Base-by-base conservation (phyloP, 2,329 filamentous ascomycete genomes). In the Cryphonectria naterciae region DNA sequence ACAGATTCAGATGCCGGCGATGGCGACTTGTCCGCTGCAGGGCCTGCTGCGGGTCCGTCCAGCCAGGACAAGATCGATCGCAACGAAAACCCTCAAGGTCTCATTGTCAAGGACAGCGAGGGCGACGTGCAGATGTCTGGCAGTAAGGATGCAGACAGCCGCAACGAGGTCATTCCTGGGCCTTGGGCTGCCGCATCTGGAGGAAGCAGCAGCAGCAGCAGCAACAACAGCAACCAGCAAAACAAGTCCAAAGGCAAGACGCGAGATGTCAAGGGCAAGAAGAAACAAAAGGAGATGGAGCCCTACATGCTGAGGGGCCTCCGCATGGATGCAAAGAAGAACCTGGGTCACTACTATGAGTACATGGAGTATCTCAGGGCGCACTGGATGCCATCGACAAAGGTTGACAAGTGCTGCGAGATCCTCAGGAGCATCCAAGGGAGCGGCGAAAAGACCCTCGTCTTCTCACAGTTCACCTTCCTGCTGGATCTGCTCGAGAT, bases 381-480 rank as follows among this genome's bases (percentile, higher is more conserved):
- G 77, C 86, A 88, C 39, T 97, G 90, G 87, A 81, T 91, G 70
- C 86, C 92, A 1, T 96, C 92, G 28, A 89, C 92, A 39, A 96
- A 95, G 80, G 89, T 93, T 41, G 87, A 89, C 32, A 90, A 91
- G 77, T 88, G 89, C 8, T 81, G 93, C 69, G 88, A 92, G 68
- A 84, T 95, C 8, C 81, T 95, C 17, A 78, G 82, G 15, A 78
- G 82, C 19, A 80, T 85, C 46, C 79, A 82, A 69, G 74, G 78
- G 15, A 81, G 87, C 2, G 86, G 85, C 1, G 91, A 94, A 78
- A 95, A 95, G 80, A 93, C 91, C 0, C 91, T 96, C 68, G 87
- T 96, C 73, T 96, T 96, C 82, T 93, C 90, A 70, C 92, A 94
- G 76, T 96, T 93, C 82, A 95, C 93, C 0, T 90, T 92, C 0